Base-by-base conservation (phyloP, 805 yeast species). In the Millerago galiae region DNA sequence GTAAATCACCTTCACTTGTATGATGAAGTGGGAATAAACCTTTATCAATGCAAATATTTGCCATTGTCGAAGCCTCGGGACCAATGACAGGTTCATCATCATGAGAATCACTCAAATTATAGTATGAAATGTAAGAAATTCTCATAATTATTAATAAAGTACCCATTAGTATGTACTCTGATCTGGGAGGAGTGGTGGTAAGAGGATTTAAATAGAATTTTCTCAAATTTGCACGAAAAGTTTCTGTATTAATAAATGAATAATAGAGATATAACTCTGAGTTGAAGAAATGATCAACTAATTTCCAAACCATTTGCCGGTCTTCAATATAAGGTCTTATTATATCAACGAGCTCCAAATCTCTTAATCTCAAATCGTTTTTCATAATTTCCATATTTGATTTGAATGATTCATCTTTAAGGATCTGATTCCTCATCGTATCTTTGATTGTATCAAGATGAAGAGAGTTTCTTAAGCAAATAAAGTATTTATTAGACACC, bases 241-340 rank as follows among this genome's bases (percentile, higher is more conserved):
- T 4, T 8, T 18, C 33, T 14, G 33, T 31, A 26, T 43, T 34
- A 15, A 43, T 16, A 15, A 14, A 43, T 1, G 40, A 27, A 26
- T 32, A 32, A 18, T 28, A 12, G 24, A 35, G 27, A 28, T 21
- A 36, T 15, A 43, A 21, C 17, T 43, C 43, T 12, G 40, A 17
- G 13, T 30, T 31, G 26, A 43, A 43, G 12, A 43, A 43, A 33
- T 43, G 46, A 15, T 43, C 26, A n/a, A 43, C 42, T 2, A 38
- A 32, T n/a, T 31, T 39, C 40, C 39, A 39, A 2, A 43, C 15
- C 17, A 15, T 18, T 2, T 33, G n/a, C 16, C 27, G 34, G 25
- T 35, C 18, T 14, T 21, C 36, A 11, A 43, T 8, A 14, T 24
- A 43, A 8, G 15, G 28, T 13, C 15, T 36, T 7, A 43, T 32